These are phyloP conservation scores for Scopulariopsis brevicaulis DNA, from an alignment of 2,329 filamentous ascomycete genomes.

Conservation along the genomic window DNA sequence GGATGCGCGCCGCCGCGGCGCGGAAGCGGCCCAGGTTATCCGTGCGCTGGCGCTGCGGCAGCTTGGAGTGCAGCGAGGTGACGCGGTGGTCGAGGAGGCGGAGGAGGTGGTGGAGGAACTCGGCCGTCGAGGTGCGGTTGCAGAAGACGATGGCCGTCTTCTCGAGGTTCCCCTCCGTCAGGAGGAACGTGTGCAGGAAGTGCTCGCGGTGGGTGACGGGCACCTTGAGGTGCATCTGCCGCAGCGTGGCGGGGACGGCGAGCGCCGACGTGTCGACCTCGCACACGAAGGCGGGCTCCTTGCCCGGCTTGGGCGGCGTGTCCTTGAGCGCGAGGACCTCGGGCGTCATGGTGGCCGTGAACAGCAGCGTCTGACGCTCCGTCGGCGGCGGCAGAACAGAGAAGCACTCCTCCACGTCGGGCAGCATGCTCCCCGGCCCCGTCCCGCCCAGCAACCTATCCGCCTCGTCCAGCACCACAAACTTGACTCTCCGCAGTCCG, in stretches of 20 bases:
- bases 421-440: conserved; percentile 77
- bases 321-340: conserved; percentile 83
- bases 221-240: conserved; percentile 77
- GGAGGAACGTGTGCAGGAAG: conserved; percentile 82
- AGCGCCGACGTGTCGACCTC: conserved; percentile 70
- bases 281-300: conserved; percentile 74
- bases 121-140: conserved; percentile 82
- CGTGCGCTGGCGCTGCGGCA: conserved; percentile 74
- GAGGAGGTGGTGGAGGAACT: conserved; percentile 79
- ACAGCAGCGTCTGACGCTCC: conserved; percentile 83
- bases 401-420: conserved; percentile 83
- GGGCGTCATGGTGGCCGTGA: conserved; percentile 89
- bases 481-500: conserved; percentile 66
- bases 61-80: conserved; percentile 78
- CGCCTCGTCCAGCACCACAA: conserved; percentile 91
- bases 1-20: conserved; percentile 73
- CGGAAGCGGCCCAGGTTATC: conserved; percentile 88
- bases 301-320: conserved; percentile 56
- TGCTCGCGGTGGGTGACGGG: conserved; percentile 90
- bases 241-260: conserved; percentile 69
- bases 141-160: conserved; percentile 88
- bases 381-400: conserved; percentile 65
- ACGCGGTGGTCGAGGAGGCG: conserved; percentile 80
- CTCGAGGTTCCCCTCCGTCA: conserved; percentile 61
- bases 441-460: conserved; percentile 72